Base-by-base conservation (phyloP, 805 yeast species). In the Dipodascus albidus region DNA sequence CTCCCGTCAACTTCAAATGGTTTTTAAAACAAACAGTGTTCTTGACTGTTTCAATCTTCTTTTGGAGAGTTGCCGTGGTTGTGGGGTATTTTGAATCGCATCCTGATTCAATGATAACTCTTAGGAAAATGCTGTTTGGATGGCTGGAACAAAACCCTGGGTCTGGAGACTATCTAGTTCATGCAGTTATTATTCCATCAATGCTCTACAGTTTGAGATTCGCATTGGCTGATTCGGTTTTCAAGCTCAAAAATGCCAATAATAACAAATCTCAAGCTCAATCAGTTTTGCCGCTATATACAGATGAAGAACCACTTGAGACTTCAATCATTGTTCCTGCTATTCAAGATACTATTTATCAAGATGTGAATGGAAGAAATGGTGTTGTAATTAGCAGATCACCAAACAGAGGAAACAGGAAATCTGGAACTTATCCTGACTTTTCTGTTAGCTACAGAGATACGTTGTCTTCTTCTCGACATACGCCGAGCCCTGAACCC, bases 1-100 rank as follows among this genome's bases (percentile, higher is more conserved):
- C 14, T 31, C 57, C 57, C 2, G 41, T 53, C 9, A 41, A 49
- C 23, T 41, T n/a, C 20, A 24, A 27, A 23, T 53, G 55, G 55
- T 33, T 55, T 42, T 15, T 41, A 17, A 21, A 21, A 21, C 57
- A 55, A 49, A 53, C 53, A 1, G 31, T n/a, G 14, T 21, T 50
- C 17, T 47, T 53, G 19, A 24, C 48, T 17, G 2, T 53, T 15
- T 27, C 48, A 17, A 24, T 55, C 15, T 19, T 50, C 23, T 21
- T 50, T 2, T 8, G 47, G 53, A 17, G 50, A 24, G 2, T 11
- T 15, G 4, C 15, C 41, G 8, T 47, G 24, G 8, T 20, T 14
- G 44, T 19, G 50, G 23, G 33, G 11, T 38, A 38, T 14, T 50
- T 23, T n/a, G 20, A 42, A n/a, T 24, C 33, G 6, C 11, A 23